Conservation (phyloP, 257 asterid species). For the Solanum pimpinellifolium region DNA sequence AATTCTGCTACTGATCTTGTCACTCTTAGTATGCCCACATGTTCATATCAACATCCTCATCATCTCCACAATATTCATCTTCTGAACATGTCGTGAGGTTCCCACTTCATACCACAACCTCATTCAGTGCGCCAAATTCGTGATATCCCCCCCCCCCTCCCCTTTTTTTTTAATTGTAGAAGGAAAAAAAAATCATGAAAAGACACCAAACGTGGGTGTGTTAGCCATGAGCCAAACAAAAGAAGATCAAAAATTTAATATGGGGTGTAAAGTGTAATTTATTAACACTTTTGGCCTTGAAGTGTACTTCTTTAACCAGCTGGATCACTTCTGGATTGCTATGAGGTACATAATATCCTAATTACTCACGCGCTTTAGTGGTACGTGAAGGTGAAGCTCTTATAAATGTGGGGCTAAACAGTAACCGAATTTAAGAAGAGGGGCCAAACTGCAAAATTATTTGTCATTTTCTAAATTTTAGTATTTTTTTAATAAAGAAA, state of each 20-base stretch:
- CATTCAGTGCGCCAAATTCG: background rate
- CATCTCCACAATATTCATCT: background rate
- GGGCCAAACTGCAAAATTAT: background rate
- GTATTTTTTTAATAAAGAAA: no score
- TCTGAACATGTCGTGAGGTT: background rate
- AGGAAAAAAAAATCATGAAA: background rate
- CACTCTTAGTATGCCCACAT: background rate
- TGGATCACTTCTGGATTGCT: background rate
- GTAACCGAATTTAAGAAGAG: background rate
- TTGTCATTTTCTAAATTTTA: background rate
- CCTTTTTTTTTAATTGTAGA: background rate
- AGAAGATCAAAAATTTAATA: background rate
- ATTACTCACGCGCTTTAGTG: background rate
- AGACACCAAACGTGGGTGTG: background rate
- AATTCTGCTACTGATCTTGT: background rate
- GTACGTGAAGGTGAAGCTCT: background rate
- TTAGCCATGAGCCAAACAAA: background rate
- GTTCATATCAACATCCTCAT: background rate
- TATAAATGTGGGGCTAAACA: background rate
- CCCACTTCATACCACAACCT: background rate
- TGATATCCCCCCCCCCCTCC: no score
- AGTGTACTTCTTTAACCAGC: background rate
- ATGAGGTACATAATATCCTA: background rate
- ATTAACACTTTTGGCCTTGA: background rate
- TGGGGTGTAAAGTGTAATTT: background rate